A percentile compares a stretch with the other conserved stretches of the same genome.
Evolutionary conservation across 129 eudicot genomes (phyloP).

Genomic region (Artemisia annua): DNA sequence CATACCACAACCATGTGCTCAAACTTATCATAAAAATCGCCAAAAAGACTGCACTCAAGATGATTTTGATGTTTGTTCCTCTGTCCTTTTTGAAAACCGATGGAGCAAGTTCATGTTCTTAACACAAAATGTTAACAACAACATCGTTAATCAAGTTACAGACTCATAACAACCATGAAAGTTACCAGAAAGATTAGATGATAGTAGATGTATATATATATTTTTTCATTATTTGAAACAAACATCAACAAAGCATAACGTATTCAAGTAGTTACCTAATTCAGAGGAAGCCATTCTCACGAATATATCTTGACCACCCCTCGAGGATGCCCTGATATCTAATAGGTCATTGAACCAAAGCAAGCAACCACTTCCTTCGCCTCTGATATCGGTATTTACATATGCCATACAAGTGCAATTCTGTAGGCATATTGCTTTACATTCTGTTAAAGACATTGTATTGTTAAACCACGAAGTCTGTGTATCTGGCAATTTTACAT

Average conservation of each 20-base stretch:
- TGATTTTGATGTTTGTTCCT: slow-evolving; percentile 16
- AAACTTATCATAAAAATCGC: slow-evolving; percentile 33
- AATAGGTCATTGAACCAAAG: slow-evolving; percentile 50
- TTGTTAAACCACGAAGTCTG: slow-evolving; percentile 24
- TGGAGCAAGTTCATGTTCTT: not conserved
- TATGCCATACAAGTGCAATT: slow-evolving; percentile 56
- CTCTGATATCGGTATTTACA: slow-evolving; percentile 27
- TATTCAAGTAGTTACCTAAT: slow-evolving; percentile 13
- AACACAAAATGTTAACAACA: not conserved
- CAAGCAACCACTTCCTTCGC: slow-evolving; percentile 54
- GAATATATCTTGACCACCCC: slow-evolving; percentile 33
- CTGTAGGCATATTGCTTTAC: slow-evolving; percentile 36
- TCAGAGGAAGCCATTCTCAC: slow-evolving; percentile 33
- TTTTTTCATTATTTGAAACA: not conserved
- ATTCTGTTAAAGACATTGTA: slow-evolving; percentile 40
- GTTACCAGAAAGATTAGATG: no score
- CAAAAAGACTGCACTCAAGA: not conserved
- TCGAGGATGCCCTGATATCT: slow-evolving; percentile 22
- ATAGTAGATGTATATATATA: not conserved
- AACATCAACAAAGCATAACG: no score
- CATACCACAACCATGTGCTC: slow-evolving; percentile 20
- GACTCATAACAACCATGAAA: not conserved
- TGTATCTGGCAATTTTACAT: slow-evolving; percentile 47
- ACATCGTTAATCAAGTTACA: not conserved
- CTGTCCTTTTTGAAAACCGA: slow-evolving; percentile 14